These are phyloP conservation scores for Epichloe hybrida DNA, from an alignment of 2,329 filamentous ascomycete species.

Conservation along the genomic window DNA sequence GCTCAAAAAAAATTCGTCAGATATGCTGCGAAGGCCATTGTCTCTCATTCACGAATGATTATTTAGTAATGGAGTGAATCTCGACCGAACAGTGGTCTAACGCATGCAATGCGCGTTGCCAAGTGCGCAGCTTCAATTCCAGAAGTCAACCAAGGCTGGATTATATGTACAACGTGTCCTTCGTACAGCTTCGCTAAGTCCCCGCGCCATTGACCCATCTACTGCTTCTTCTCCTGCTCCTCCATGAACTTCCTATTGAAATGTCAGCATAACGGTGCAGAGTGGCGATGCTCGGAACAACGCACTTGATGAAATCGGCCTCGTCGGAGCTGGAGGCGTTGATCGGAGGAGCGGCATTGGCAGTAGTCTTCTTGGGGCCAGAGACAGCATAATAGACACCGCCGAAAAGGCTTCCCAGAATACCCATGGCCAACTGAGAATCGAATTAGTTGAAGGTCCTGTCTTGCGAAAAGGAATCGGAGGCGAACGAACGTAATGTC, in stretches of 20 bases:
- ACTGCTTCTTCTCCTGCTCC: conserved; percentile 28
- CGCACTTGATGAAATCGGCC: conserved; percentile 53
- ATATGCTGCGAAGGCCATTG: too few species aligned
- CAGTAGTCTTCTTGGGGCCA: conserved; percentile 31
- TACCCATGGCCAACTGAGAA: conserved; percentile 41
- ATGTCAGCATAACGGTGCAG: background rate
- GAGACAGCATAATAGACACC: conserved; percentile 30
- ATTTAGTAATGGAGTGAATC: too few species aligned
- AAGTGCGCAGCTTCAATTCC: background rate
- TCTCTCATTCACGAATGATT: too few species aligned
- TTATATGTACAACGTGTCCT: conserved; percentile 21
- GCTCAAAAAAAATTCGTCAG: too few species aligned
- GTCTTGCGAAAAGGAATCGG: conserved; percentile 4
- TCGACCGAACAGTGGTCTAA: background rate
- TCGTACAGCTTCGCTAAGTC: conserved; percentile 13
- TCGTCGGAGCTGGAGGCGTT: conserved; percentile 49
- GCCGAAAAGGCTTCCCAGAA: conserved; percentile 37
- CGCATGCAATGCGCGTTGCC: background rate
- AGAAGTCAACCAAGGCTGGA: background rate
- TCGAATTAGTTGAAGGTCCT: conserved; percentile 4
- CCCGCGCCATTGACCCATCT: conserved; percentile 11
- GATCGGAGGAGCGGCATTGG: conserved; percentile 40
- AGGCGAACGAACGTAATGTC: conserved; percentile 41
- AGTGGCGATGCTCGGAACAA: conserved; percentile 13
- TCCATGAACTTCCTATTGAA: conserved; percentile 25